Evolutionary conservation across 805 yeast genomes (phyloP).

Genomic region (Saccharomycopsis lassenensis): DNA sequence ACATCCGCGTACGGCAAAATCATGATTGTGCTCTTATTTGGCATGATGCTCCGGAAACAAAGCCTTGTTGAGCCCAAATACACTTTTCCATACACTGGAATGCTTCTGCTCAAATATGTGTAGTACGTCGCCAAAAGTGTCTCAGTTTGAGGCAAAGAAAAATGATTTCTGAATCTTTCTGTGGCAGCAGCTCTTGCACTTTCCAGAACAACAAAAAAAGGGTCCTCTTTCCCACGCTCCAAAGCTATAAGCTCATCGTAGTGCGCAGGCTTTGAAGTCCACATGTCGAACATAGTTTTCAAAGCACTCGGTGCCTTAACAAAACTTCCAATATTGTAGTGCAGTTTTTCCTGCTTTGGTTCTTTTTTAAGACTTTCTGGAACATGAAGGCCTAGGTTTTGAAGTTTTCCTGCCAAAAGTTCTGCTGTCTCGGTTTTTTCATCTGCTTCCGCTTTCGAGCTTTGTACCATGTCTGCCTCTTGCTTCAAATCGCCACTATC

Average conservation of each 20-base stretch:
- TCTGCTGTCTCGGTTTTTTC: too few species aligned
- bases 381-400: too few species aligned
- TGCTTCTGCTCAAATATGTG: conserved; percentile 53
- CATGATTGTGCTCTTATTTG: conserved; percentile 73
- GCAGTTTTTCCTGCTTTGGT: too few species aligned
- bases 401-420: too few species aligned
- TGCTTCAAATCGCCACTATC: too few species aligned
- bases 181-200: conserved; percentile 37
- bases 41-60: conserved; percentile 74
- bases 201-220: conserved; percentile 34
- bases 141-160: conserved; percentile 46
- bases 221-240: conserved; percentile 35
- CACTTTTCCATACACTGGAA: conserved; percentile 77
- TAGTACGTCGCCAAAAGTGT: conserved; percentile 57
- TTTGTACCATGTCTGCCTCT: too few species aligned
- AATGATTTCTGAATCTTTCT: conserved; percentile 52
- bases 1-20: conserved; percentile 67
- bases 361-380: too few species aligned
- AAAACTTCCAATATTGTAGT: too few species aligned
- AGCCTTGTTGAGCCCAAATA: conserved; percentile 57
- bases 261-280: conserved; percentile 55
- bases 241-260: conserved; percentile 33
- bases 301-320: too few species aligned
- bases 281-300: conserved; percentile 38
- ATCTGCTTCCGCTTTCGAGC: too few species aligned